Evolutionary conservation across 1,139 yeast genomes (phyloP).

Genomic region (Kodamaea arcana): DNA sequence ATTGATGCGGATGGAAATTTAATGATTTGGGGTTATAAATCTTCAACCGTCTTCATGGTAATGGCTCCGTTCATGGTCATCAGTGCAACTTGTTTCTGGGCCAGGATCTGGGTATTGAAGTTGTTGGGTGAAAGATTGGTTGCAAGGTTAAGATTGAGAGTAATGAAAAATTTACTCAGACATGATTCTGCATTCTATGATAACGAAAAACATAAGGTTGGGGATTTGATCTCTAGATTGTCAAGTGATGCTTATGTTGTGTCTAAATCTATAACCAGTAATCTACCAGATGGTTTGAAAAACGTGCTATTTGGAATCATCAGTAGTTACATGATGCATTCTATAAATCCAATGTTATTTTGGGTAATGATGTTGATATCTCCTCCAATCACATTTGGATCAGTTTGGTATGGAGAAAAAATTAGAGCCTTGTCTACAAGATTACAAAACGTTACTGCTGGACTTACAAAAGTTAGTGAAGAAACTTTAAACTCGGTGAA

Average conservation of each 20-base stretch:
- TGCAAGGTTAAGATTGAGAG: conserved; percentile 45
- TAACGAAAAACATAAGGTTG: conserved; percentile 50
- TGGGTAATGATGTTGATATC: conserved; percentile 50
- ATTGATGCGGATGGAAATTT: conserved; percentile 40
- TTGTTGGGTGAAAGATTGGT: conserved; percentile 31
- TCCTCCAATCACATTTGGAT: conserved; percentile 51
- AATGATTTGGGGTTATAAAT: conserved; percentile 45
- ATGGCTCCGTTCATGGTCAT: conserved; percentile 46
- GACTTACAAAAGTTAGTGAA: conserved; percentile 43
- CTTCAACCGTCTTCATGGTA: conserved; percentile 36
- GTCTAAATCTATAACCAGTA: conserved; percentile 43
- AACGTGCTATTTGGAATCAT: conserved; percentile 43
- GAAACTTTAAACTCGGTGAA: conserved; percentile 45
- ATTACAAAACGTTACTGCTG: conserved; percentile 46
- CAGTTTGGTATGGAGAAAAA: conserved; percentile 48
- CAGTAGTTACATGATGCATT: conserved; percentile 46
- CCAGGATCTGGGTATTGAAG: conserved; percentile 46
- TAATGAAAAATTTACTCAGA: conserved; percentile 47
- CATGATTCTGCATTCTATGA: conserved; percentile 52
- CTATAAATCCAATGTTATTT: conserved; percentile 42
- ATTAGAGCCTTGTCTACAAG: conserved; percentile 42
- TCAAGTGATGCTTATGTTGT: conserved; percentile 55
- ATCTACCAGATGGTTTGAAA: conserved; percentile 47
- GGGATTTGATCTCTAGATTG: conserved; percentile 51
- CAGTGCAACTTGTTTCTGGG: conserved; percentile 48